Conservation (phyloP, 371 early-diverging fungal genomes). For the Paraphysoderma sedebokerense region DNA sequence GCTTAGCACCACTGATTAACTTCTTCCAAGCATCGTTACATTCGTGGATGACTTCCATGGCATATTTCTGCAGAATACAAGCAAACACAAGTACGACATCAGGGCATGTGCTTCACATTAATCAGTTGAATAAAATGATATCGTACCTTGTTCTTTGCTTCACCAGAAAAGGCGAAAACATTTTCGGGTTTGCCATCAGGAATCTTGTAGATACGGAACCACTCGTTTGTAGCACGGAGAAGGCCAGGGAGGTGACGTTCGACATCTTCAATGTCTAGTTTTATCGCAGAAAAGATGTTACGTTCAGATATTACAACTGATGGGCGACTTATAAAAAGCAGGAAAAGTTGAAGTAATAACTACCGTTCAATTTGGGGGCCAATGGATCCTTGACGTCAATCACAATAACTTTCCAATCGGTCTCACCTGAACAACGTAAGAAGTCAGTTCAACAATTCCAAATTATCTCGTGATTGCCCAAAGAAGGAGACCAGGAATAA, state of each 20-base stretch:
- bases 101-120: neutral
- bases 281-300: too few relatives aligned
- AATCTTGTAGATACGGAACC: slow-evolving; percentile 99
- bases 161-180: slow-evolving; percentile 91
- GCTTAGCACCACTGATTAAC: slow-evolving; percentile 48
- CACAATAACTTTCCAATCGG: slow-evolving; percentile 98
- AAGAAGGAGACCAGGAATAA: slow-evolving; percentile 1
- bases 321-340: too few relatives aligned
- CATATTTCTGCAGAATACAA: slow-evolving; percentile 42
- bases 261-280: slow-evolving; percentile 96
- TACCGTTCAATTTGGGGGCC: slow-evolving; percentile 74
- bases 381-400: slow-evolving; percentile 91
- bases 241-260: slow-evolving; percentile 89
- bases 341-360: neutral
- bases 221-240: slow-evolving; percentile 85
- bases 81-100: neutral
- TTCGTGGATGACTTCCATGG: slow-evolving; percentile 79
- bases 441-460: neutral
- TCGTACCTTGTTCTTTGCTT: slow-evolving; percentile 54
- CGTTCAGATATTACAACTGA: too few relatives aligned
- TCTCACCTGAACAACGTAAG: slow-evolving; percentile 48
- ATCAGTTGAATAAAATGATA: neutral
- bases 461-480: neutral
- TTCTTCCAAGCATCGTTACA: slow-evolving; percentile 90
- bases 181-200: slow-evolving; percentile 99